These are phyloP conservation scores for Penicillium roqueforti DNA, from an alignment of 495 filamentous ascomycete species.

Conservation along the genomic window DNA sequence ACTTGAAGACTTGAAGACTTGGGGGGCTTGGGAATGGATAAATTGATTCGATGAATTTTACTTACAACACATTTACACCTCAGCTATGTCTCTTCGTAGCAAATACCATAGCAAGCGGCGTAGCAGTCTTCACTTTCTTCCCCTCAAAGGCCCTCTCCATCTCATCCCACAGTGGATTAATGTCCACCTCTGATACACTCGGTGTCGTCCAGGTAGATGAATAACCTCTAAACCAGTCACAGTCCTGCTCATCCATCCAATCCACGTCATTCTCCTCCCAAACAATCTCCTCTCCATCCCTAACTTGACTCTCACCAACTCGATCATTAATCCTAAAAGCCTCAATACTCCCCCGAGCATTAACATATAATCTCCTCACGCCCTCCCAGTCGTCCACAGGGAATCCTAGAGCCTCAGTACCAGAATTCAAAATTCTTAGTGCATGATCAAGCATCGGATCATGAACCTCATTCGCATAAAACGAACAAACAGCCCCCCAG, in stretches of 20 bases:
- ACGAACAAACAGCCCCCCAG: neutral
- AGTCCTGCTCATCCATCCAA: slow-evolving; percentile 8
- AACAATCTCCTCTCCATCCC: slow-evolving; percentile 1
- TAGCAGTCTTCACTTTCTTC: slow-evolving; percentile 5
- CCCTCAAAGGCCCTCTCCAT: slow-evolving; percentile 4
- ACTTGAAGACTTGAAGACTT: slow-evolving; percentile 11
- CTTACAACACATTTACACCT: neutral
- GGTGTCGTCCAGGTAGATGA: slow-evolving; percentile 2
- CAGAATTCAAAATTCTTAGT: neutral
- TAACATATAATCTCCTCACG: slow-evolving; percentile 3
- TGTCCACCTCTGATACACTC: neutral
- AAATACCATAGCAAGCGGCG: slow-evolving; percentile 5
- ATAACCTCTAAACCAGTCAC: slow-evolving; percentile 7
- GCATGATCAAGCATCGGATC: slow-evolving; percentile 6
- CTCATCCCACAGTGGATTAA: slow-evolving; percentile 3
- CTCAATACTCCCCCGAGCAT: slow-evolving; percentile 1
- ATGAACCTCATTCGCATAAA: neutral
- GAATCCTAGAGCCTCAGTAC: neutral
- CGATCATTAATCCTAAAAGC: slow-evolving; percentile 3
- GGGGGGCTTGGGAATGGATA: neutral
- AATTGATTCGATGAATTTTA: neutral
- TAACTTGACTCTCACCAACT: neutral
- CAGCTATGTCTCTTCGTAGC: slow-evolving; percentile 1
- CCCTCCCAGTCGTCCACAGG: neutral
- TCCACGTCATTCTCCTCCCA: slow-evolving; percentile 1